Evolutionary conservation across 805 yeast species (phyloP).

Genomic region (Saturnispora saitoi): DNA sequence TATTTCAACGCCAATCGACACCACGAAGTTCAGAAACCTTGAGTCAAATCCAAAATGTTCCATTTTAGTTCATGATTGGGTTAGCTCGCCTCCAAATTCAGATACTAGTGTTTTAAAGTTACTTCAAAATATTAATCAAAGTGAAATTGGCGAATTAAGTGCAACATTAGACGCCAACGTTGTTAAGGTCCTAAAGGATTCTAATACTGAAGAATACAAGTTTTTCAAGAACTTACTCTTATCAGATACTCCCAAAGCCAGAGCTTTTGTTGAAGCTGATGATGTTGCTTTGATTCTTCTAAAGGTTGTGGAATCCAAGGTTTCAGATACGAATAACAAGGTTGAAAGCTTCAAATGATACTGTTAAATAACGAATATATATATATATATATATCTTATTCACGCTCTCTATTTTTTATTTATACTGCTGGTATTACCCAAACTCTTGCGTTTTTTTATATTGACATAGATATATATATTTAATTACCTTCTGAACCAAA

Average conservation of each 20-base stretch:
- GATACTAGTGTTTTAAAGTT: conserved; percentile 40
- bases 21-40: conserved; percentile 70
- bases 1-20: conserved; percentile 60
- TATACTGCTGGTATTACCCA: not conserved
- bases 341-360: conserved; percentile 21
- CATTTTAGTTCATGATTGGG: conserved; percentile 85
- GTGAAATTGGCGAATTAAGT: conserved; percentile 69
- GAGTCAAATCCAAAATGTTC: conserved; percentile 68
- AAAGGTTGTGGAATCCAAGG: conserved; percentile 57
- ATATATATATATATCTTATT: too few relatives aligned
- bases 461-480: not conserved
- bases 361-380: not conserved
- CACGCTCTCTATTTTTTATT: not conserved
- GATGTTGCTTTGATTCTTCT: conserved; percentile 61
- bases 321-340: conserved; percentile 71
- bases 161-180: conserved; percentile 67
- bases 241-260: conserved; percentile 60
- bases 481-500: conserved; percentile 96
- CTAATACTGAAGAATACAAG: conserved; percentile 39
- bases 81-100: conserved; percentile 32
- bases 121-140: conserved; percentile 68
- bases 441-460: not conserved
- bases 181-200: conserved; percentile 44
- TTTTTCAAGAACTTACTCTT: conserved; percentile 56
- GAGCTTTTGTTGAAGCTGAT: conserved; percentile 54